phyloP scores from a whole-genome alignment of 1,139 yeast species.

The Blastobotrys apis region DNA sequence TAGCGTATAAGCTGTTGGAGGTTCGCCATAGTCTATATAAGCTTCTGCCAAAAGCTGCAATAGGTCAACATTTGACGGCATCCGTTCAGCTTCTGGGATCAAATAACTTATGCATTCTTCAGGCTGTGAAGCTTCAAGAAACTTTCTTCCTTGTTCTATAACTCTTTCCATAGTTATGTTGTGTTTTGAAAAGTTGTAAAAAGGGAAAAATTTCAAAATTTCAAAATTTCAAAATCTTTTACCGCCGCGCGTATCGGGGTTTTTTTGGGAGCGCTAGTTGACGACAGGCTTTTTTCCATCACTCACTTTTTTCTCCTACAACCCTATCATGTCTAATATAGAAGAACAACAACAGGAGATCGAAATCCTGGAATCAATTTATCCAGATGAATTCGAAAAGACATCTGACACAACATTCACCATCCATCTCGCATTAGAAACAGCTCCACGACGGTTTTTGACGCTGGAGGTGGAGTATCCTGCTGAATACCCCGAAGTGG shows the following conservation, averaged over 20 bases:
- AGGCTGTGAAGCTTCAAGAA: constrained; percentile 24
- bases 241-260: not conserved
- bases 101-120: constrained; percentile 22
- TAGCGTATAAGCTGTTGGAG: constrained; percentile 70
- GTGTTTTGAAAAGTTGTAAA: not conserved
- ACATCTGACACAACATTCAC: constrained; percentile 32
- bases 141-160: constrained; percentile 17
- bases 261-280: not conserved
- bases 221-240: constrained; percentile 1
- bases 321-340: constrained; percentile 44
- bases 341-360: constrained; percentile 36
- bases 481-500: constrained; percentile 63
- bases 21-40: constrained; percentile 69
- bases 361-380: constrained; percentile 73
- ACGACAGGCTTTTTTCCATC: not conserved
- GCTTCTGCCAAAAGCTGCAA: constrained; percentile 65
- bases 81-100: constrained; percentile 13
- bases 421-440: constrained; percentile 46
- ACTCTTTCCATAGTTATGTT: constrained; percentile 9
- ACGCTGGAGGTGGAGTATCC: constrained; percentile 62
- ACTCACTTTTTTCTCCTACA: not conserved
- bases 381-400: constrained; percentile 74
- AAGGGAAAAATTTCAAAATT: not conserved
- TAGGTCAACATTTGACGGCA: constrained; percentile 10
- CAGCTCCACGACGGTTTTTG: constrained; percentile 43